Base-by-base conservation (phyloP, 2,329 filamentous ascomycete species). In the Chalara sp. region DNA sequence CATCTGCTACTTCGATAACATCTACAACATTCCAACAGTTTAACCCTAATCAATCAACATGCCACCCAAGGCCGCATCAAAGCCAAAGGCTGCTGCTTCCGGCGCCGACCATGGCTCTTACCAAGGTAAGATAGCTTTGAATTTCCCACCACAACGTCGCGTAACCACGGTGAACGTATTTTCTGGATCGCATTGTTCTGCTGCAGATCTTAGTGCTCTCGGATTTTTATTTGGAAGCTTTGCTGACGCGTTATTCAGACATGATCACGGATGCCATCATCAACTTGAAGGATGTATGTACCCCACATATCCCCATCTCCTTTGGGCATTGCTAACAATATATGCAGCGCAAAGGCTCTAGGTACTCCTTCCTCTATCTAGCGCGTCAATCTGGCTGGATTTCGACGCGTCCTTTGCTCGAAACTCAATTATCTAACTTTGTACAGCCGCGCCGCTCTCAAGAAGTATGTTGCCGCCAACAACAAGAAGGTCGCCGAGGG, bases 391-490 rank as follows among this genome's bases (percentile, higher is more conserved):
- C 28, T 31, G 21, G 21, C 21, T 21, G 28, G n/a, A 52, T 32
- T 35, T 55, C 53, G 49, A 63, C 60, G 61, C 59, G 59, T 61
- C 55, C n/a, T 49, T 51, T 56, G 49, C 50, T 54, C 21, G 21
- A 21, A 21, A 21, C 3, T 21, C 21, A 21, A 2, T 21, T 21
- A 21, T 21, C 57, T 63, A 53, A 56, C 56, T 53, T 54, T 48
- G 40, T 39, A 45, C 50, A 69, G 67, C 61, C 84, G 84, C 66
- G 81, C 85, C 70, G 80, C 81, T 50, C 78, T 87, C 68, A 87
- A 87, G 78, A 87, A 87, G 69, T 87, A 87, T 68, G 81, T 88
- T 60, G 76, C 76, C 67, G 77, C 79, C 66, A 87, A 87, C 79
- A 86, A 87, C 75, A 79, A 79, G 64, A 73, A 84, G 62, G 73